Percentiles rank a stretch among this genome's conserved stretches.
Evolutionary conservation across 208 protist species (phyloP).

Genomic region (Crithidia expoeki): DNA sequence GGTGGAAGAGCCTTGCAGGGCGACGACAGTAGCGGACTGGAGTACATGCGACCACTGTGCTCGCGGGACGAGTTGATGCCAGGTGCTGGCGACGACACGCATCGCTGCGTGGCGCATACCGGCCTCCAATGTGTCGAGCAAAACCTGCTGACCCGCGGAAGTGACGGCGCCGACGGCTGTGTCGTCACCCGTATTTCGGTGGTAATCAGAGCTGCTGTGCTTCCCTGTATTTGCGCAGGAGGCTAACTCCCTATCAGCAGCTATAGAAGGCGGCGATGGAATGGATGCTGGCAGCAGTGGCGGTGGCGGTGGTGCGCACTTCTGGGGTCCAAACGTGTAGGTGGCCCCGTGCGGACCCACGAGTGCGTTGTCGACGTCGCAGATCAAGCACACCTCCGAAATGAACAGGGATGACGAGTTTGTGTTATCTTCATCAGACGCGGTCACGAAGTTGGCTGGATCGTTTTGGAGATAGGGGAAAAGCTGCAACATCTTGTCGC

Average conservation of each 20-base stretch:
- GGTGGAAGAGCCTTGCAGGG: neutral
- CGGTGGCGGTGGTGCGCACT: slow-evolving; percentile 48
- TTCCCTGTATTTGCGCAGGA: no score
- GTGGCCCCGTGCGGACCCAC: slow-evolving; percentile 72
- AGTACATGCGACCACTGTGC: neutral
- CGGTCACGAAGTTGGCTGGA: neutral
- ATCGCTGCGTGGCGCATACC: slow-evolving; percentile 65
- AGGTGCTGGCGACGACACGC: slow-evolving; percentile 40
- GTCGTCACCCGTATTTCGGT: slow-evolving; percentile 37
- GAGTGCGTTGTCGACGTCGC: slow-evolving; percentile 79
- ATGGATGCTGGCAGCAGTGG: neutral
- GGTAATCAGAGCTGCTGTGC: no score
- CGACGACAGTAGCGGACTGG: neutral
- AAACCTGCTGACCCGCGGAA: slow-evolving; percentile 26
- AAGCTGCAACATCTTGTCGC: slow-evolving; percentile 22
- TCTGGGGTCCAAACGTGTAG: slow-evolving; percentile 78
- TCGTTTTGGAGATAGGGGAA: slow-evolving; percentile 20
- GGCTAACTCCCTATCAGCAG: no score
- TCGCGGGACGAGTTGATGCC: slow-evolving; percentile 8
- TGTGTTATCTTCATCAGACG: neutral
- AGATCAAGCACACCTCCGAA: slow-evolving; percentile 59
- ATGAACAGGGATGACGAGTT: neutral
- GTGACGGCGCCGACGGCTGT: slow-evolving; percentile 47
- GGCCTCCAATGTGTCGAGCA: slow-evolving; percentile 54
- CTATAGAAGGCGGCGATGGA: neutral